A percentile compares a stretch with the other conserved stretches of the same genome.
phyloP scores from a whole-genome alignment of 306 rosid genomes.

The Casuarina glauca region DNA sequence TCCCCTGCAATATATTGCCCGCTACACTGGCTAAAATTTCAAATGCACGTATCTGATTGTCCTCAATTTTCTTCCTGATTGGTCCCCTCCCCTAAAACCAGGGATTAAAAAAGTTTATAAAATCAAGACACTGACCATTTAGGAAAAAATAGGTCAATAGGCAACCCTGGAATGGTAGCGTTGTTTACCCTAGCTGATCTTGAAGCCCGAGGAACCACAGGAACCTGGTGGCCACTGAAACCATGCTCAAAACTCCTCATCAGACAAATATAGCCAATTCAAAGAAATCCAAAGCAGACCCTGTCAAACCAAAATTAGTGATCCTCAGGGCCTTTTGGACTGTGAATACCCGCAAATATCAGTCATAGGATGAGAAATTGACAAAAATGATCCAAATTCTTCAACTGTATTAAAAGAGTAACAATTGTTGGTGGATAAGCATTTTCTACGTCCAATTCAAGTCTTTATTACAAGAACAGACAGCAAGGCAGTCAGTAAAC shows the following conservation, averaged over 20 bases:
- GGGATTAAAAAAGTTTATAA: slow-evolving; percentile 10
- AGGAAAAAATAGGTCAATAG: not conserved
- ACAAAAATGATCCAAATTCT: not conserved
- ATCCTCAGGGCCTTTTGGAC: not conserved
- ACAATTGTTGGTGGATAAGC: not conserved
- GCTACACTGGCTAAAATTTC: slow-evolving; percentile 78
- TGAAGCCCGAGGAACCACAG: slow-evolving; percentile 65
- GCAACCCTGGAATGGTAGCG: slow-evolving; percentile 17
- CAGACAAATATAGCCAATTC: slow-evolving; percentile 27
- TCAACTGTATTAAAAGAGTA: not conserved
- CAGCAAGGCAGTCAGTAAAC: not conserved
- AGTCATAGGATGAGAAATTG: not conserved
- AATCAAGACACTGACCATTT: slow-evolving; percentile 28
- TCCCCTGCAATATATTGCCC: slow-evolving; percentile 52
- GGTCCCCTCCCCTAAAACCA: slow-evolving; percentile 63
- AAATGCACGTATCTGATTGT: slow-evolving; percentile 51
- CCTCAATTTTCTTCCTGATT: slow-evolving; percentile 47
- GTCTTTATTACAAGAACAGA: not conserved
- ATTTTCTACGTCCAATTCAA: not conserved
- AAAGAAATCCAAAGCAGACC: slow-evolving; percentile 30
- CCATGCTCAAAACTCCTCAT: slow-evolving; percentile 62
- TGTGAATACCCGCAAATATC: slow-evolving; percentile 2
- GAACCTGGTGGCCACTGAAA: slow-evolving; percentile 58
- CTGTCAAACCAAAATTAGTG: slow-evolving; percentile 35
- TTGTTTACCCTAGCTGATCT: slow-evolving; percentile 64